Conservation (phyloP, 257 asterid genomes). For the Jaltomata sinuosa region DNA sequence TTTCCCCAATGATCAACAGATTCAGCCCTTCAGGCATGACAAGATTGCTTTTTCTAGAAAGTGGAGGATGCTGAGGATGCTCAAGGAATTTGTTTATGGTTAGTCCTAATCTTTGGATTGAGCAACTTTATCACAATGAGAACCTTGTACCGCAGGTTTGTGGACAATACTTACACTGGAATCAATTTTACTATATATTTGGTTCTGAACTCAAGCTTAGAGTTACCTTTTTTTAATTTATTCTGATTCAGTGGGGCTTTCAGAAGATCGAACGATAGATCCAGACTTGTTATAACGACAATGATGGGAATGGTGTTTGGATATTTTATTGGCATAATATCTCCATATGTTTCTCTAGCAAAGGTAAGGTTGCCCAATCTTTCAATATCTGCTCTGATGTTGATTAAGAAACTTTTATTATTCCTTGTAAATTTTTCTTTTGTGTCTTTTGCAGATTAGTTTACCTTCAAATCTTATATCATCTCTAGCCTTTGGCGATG, state of each 20-base stretch:
- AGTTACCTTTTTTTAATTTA: constrained; percentile 1
- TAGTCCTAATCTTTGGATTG: constrained; percentile 42
- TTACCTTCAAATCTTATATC: constrained; percentile 58
- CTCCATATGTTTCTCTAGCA: constrained; percentile 68
- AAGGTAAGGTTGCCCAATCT: constrained; percentile 37
- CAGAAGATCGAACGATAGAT: constrained; percentile 58
- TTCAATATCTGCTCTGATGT: neutral
- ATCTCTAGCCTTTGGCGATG: constrained; percentile 2
- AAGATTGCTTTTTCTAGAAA: constrained; percentile 4
- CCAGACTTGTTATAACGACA: constrained; percentile 63
- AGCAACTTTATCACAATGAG: constrained; percentile 57
- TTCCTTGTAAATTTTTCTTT: neutral
- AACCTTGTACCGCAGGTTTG: constrained; percentile 71
- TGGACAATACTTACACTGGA: neutral
- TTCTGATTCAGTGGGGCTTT: constrained; percentile 56
- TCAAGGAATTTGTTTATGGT: constrained; percentile 39
- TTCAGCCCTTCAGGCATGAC: constrained; percentile 4
- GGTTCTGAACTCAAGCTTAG: neutral
- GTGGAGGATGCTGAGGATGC: constrained; percentile 34
- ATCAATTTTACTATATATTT: neutral
- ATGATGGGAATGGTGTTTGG: constrained; percentile 84
- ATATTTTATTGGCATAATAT: constrained; percentile 78
- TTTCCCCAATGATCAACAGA: constrained; percentile 11
- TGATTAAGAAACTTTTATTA: neutral
- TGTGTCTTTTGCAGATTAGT: constrained; percentile 45